Conservation (phyloP, 1,139 yeast genomes). For the Yamadazyma spencermartinsiae region DNA sequence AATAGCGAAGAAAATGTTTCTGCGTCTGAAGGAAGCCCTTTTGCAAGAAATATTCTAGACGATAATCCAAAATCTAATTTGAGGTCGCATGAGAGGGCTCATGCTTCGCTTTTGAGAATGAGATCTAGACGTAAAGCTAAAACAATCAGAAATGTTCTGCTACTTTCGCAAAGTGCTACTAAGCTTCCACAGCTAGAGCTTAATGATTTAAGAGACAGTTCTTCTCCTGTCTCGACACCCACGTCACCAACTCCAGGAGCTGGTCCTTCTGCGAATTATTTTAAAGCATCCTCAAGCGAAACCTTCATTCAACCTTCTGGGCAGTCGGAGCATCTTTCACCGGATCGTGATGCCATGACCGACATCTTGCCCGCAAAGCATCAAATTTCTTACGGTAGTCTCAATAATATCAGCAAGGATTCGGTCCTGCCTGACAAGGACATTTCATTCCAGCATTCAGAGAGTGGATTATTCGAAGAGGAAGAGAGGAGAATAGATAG, state of each 20-base stretch:
- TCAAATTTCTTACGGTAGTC: slow-evolving; percentile 13
- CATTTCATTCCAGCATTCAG: slow-evolving; percentile 1
- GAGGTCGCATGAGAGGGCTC: slow-evolving; percentile 62
- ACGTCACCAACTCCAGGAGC: slow-evolving; percentile 16
- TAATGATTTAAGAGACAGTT: slow-evolving; percentile 8
- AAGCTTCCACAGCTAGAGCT: slow-evolving; percentile 26
- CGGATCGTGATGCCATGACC: slow-evolving; percentile 3
- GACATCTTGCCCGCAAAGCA: slow-evolving; percentile 8
- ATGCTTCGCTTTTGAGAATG: slow-evolving; percentile 66
- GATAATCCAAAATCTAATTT: slow-evolving; percentile 32
- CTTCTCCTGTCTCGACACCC: slow-evolving; percentile 22
- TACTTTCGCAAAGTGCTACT: slow-evolving; percentile 24
- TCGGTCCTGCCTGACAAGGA: slow-evolving; percentile 9
- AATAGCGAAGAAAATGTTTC: slow-evolving; percentile 4
- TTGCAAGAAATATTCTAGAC: slow-evolving; percentile 19
- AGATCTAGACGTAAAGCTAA: slow-evolving; percentile 58
- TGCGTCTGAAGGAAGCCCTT: slow-evolving; percentile 8
- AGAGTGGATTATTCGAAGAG: slow-evolving; percentile 13
- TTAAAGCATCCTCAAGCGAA: slow-evolving; percentile 7
- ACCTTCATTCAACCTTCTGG: slow-evolving; percentile 4
- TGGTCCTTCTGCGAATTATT: slow-evolving; percentile 8
- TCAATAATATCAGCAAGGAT: slow-evolving; percentile 4
- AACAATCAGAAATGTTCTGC: slow-evolving; percentile 37
- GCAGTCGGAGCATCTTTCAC: slow-evolving; percentile 4
- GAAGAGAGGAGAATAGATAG: slow-evolving; percentile 8